Base-by-base conservation (phyloP, 108 stramenopile species). In the Hondaea fermentalgiana region DNA sequence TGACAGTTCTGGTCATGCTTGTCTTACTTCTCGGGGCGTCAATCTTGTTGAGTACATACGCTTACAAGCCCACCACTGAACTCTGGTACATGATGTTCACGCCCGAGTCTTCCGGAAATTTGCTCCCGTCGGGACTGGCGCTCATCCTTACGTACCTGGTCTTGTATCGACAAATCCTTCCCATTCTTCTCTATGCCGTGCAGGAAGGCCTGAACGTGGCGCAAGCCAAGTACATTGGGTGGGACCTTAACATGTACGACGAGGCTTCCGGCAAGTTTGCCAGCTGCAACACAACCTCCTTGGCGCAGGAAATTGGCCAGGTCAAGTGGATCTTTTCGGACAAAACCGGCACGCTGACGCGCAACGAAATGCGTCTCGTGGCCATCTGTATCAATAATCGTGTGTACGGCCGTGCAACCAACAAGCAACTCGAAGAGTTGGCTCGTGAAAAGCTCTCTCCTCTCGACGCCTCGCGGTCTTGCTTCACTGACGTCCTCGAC, bases 361-460 rank as follows among this genome's bases (percentile, higher is more conserved):
- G 95, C 60, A 99, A 99, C 90, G 95, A 98, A 5, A 99, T 99
- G 99, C 92, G 95, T 72, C 98, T 99, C 90, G 97, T 96, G 88
- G 92, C 96, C 23, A 97, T 96, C 89, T 96, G 96, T 44, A 96
- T 98, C 45, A 96, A 95, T 87, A 96, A 96, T 53, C 87, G 90
- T 69, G 59, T 96, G 19, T 98, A 97, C 90, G 98, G 98, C 21
- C 57, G 51, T 53, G 45, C 45, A 12, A 83, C 49, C 10, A 47
- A 47, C 49, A 83, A 53, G 28, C 43, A 10, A 17, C 76, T 83
- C 49, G 76, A 83, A 53, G 49, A 83, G 28, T 45, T 83, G 16
- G 76, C 49, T 6, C 76, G 51, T 6, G 49, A 25, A 8, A 35
- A 83, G n/a, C 76, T 83, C 19, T 21, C n/a, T 53, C 76, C 76